Evolutionary conservation across 331 rosid species (phyloP), one percentile per base, ranked within the genome.

Genomic region (Malus hybrid): DNA sequence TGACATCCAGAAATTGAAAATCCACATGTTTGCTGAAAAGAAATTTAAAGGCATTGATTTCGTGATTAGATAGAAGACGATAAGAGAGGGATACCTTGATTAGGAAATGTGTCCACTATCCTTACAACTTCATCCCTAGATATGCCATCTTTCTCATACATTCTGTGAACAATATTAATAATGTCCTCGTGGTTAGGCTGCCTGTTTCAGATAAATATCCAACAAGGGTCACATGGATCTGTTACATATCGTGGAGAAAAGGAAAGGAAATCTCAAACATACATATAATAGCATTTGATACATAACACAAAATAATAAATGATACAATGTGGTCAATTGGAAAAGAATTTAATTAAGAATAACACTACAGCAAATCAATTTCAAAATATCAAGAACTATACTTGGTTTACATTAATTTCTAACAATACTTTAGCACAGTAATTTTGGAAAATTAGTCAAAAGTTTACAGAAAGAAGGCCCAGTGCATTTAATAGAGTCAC

Each of bases 161-260:
- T 91, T 87, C 88, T 82, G 71, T 82, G 84, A 72, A 93, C 93
- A 63, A 93, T 90, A 80, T 90, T 93, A 88, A 91, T 87, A 68
- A 91, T 93, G 81, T 93, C 98, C 79, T 91, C 97, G 5, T n/a
- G 88, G 73, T 87, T 88, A 68, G 97, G 98, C 81, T 93, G 98
- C 97, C 98, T 93, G 92, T 80, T 83, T 69, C 79, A 86, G 79
- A 84, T 82, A 80, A 63, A 73, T 75, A 75, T 83, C 73, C 81
- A 79, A 79, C 65, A 66, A 80, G 75, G 68, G 52, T 71, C 39
- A 50, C 62, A 69, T 69, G 65, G 75, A 65, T 46, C 55, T 29
- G 62, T 52, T 50, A 27, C 65, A 61, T 67, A 9, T 31, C 14
- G 8, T 28, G 20, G 6, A 27, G 1, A 28, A 27, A 4, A 12